Percentiles rank a stretch among this genome's conserved stretches.
These are phyloP conservation scores for Drosera spatulata DNA, from an alignment of 179 eudicot species.

Conservation along the genomic window DNA sequence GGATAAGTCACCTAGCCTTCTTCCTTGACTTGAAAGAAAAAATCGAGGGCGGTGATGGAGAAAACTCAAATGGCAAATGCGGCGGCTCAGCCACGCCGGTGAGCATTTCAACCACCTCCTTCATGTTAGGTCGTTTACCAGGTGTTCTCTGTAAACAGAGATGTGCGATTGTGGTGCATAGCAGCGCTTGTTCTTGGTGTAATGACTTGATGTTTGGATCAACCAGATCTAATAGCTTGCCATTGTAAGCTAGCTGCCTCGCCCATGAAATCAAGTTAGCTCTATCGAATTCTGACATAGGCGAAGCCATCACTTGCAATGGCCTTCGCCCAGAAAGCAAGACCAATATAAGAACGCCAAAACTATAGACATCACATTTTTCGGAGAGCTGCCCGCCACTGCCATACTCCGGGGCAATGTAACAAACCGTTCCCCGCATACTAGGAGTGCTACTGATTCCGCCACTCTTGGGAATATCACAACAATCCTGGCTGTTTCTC, in stretches of 20 bases:
- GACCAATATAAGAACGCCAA: conserved; percentile 74
- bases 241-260: conserved; percentile 61
- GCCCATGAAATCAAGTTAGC: conserved; percentile 95
- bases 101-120: conserved; percentile 71
- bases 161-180: conserved; percentile 74
- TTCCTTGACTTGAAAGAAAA: conserved; percentile 73
- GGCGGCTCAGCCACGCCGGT: conserved; percentile 67
- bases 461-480: conserved; percentile 74
- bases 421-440: conserved; percentile 95
- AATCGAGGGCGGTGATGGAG: conserved; percentile 87
- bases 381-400: conserved; percentile 72
- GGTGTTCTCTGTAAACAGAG: conserved; percentile 72
- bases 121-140: conserved; percentile 60
- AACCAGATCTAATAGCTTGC: conserved; percentile 72
- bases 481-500: conserved; percentile 65
- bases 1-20: conserved; percentile 43
- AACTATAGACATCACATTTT: conserved; percentile 81
- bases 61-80: conserved; percentile 78
- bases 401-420: conserved; percentile 85
- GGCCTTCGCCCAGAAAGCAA: conserved; percentile 79
- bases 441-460: conserved; percentile 92
- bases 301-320: conserved; percentile 76
- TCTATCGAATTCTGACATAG: conserved; percentile 87
- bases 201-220: conserved; percentile 43
- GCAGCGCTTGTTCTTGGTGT: conserved; percentile 52